Base-by-base conservation (phyloP, 139 green algal genomes). In the Diplosphaera chodatii region DNA sequence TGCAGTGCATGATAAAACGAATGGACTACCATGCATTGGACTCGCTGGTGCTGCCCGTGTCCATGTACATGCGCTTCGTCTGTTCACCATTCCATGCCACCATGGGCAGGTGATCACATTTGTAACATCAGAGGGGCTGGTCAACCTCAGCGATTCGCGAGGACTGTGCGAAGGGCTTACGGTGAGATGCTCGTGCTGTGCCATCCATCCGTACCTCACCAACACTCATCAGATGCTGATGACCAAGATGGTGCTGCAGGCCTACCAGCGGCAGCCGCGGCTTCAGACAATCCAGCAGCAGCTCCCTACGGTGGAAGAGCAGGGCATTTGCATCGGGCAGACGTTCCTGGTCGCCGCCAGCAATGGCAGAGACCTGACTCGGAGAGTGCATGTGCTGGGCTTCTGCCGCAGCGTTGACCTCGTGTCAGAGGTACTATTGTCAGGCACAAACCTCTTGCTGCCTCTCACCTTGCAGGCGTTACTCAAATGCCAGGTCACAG, bases 281-380 rank as follows among this genome's bases (percentile, higher is more conserved):
- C n/a, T 48, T 6, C 37, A 10, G 8, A 48, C 6, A 6, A 48
- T 4, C n/a, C n/a, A 15, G 59, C 59, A 33, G 59, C 59, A 31
- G 23, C 40, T 92, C 71, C 87, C 87, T 4, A 86, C 78, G 3
- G 77, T 73, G 67, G 75, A 89, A 18, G 81, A 92, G 63, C 87
- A 92, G 73, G 82, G 82, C 1, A 75, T 95, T 4, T 95, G 88
- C 82, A 80, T 95, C 8, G 90, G 85, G 15, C 75, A 80, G 1
- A 78, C 78, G 23, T 95, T 96, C 64, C 65, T 65, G 6, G 80
- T 94, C 10, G 69, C 76, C 0, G 89, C 89, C 32, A 94, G 82
- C 62, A 94, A 94, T 68, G 89, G 90, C 25, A 23, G 70, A 1
- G 86, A 94, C 63, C 40, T 65, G 21, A 70, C 67, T 0, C 80